These are phyloP conservation scores for Diplocarpon mali DNA, from an alignment of 2,329 filamentous ascomycete genomes.

Conservation along the genomic window DNA sequence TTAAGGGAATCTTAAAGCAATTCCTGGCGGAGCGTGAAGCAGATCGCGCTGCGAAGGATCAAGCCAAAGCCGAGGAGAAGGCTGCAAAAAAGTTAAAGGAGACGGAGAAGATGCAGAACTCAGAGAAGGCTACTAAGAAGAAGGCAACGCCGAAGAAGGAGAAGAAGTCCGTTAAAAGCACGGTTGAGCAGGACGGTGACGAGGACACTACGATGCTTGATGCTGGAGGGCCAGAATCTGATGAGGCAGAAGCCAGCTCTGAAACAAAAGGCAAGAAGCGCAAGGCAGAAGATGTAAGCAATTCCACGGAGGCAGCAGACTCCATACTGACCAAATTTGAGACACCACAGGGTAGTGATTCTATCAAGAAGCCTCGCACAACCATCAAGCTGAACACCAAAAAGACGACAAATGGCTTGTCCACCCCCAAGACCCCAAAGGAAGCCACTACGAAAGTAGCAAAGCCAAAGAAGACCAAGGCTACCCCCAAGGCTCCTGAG, in stretches of 20 bases:
- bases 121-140: constrained; percentile 6
- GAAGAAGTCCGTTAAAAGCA: constrained; percentile 24
- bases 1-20: constrained; percentile 67
- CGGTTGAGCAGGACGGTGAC: constrained; percentile 39
- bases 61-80: constrained; percentile 37
- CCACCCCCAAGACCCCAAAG: constrained; percentile 50
- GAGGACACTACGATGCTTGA: constrained; percentile 54
- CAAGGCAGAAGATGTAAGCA: constrained; percentile 63
- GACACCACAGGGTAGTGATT: constrained; percentile 48
- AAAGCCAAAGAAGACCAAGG: constrained; percentile 38
- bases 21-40: constrained; percentile 55
- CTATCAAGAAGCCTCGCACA: constrained; percentile 58
- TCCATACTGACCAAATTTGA: constrained; percentile 25
- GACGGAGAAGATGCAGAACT: not conserved
- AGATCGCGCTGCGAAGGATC: constrained; percentile 36
- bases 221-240: constrained; percentile 41
- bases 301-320: not conserved
- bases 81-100: constrained; percentile 21
- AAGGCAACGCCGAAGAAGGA: constrained; percentile 36
- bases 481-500: constrained; percentile 43
- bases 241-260: constrained; percentile 32
- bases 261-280: constrained; percentile 61
- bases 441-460: constrained; percentile 29
- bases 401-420: constrained; percentile 2
- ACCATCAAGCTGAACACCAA: constrained; percentile 51